Conservation (phyloP, 139 green algal species). For the Volvox reticuliferus region DNA sequence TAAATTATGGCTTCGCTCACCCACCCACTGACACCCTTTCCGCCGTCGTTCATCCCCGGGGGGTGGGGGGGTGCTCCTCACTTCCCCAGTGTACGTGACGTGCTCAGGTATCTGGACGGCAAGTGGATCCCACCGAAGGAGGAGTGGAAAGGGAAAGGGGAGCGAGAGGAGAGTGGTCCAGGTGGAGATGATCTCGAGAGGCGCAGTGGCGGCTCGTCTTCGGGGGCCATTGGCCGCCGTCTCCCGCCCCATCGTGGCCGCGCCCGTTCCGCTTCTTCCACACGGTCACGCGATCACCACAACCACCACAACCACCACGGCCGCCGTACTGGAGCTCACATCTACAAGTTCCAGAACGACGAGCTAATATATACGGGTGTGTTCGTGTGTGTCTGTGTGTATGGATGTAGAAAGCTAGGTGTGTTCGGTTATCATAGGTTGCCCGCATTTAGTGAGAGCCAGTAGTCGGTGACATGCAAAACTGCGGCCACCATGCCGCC, state of each 20-base stretch:
- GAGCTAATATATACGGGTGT: conserved; percentile 15
- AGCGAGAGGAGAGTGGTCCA: too few species aligned
- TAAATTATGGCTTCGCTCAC: not conserved
- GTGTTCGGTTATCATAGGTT: too few species aligned
- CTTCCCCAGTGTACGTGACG: not conserved
- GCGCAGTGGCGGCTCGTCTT: not conserved
- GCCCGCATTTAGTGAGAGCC: too few species aligned
- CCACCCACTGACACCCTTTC: too few species aligned
- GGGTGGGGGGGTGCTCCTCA: not conserved
- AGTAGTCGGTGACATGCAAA: too few species aligned
- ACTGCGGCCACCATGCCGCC: too few species aligned
- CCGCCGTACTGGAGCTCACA: not conserved
- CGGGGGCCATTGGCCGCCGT: not conserved
- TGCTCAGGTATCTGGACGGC: not conserved
- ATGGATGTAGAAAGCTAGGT: not conserved
- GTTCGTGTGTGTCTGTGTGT: not conserved
- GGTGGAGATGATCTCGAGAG: not conserved
- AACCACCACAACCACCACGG: not conserved
- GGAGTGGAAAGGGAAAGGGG: not conserved
- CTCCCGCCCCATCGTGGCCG: too few species aligned
- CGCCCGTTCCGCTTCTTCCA: not conserved
- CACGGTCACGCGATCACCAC: not conserved
- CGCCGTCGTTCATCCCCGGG: too few species aligned
- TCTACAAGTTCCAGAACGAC: conserved; percentile 10
- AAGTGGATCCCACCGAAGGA: not conserved